A percentile compares a stretch with the other conserved stretches of the same genome.
Conservation (phyloP, 345 rosid genomes). For the Euclidium syriacum region DNA sequence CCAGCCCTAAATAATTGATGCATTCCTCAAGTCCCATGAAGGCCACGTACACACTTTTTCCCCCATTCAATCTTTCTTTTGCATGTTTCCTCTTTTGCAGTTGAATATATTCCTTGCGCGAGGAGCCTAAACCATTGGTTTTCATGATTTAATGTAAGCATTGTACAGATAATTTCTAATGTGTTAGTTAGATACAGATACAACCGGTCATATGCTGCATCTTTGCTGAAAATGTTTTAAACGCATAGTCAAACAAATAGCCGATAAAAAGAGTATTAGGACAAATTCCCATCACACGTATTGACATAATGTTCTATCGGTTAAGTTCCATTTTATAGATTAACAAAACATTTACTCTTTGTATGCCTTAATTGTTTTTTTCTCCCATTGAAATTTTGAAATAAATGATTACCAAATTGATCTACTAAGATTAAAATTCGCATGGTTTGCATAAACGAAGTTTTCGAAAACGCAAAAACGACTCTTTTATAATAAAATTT, state of each 20-base stretch:
- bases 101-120: constrained; percentile 29
- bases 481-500: too few species aligned
- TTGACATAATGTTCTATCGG: constrained; percentile 25
- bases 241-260: constrained; percentile 22
- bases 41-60: constrained; percentile 14
- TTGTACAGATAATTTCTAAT: constrained; percentile 20
- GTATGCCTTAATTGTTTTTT: background rate
- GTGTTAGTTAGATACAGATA: constrained; percentile 16
- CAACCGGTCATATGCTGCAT: constrained; percentile 16
- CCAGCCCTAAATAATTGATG: too few species aligned
- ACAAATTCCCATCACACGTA: constrained; percentile 27
- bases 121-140: constrained; percentile 22
- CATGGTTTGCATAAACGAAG: too few species aligned
- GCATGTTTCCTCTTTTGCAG: constrained; percentile 11
- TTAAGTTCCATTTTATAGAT: constrained; percentile 11
- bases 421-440: background rate
- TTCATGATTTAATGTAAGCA: background rate
- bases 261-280: constrained; percentile 17
- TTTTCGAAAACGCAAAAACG: too few species aligned
- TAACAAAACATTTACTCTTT: constrained; percentile 6
- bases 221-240: constrained; percentile 10
- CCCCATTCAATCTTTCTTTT: constrained; percentile 1
- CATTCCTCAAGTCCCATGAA: constrained; percentile 20
- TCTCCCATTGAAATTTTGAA: background rate
- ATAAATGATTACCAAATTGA: background rate